These are phyloP conservation scores for Xylaria sp. DNA, from an alignment of 2,329 filamentous ascomycete genomes.

Conservation along the genomic window DNA sequence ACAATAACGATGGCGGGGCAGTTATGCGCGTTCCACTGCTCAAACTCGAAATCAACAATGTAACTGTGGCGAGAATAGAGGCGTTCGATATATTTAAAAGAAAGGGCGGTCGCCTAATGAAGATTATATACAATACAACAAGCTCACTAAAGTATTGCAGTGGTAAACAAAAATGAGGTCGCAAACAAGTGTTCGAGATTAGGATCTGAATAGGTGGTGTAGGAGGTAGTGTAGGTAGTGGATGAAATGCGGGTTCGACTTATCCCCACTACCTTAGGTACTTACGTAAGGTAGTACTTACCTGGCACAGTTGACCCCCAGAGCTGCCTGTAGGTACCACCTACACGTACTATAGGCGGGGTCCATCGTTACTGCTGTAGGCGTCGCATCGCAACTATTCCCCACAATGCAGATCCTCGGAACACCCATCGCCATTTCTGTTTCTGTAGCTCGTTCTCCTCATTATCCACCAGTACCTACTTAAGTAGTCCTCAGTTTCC, in stretches of 20 bases:
- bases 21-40: neutral
- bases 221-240: neutral
- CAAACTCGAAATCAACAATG: neutral
- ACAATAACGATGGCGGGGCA: neutral
- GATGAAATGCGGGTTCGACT: neutral
- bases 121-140: constrained; percentile 5
- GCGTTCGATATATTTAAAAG: too few species aligned
- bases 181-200: neutral
- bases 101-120: neutral
- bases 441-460: too few species aligned
- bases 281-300: too few species aligned
- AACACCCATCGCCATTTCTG: too few species aligned
- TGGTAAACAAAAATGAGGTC: neutral
- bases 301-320: too few species aligned
- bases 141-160: neutral
- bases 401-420: neutral
- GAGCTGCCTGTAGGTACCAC: neutral
- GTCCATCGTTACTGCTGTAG: too few species aligned
- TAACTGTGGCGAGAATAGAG: neutral
- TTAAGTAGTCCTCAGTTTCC: too few species aligned
- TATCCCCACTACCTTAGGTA: too few species aligned
- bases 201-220: neutral
- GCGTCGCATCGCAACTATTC: too few species aligned
- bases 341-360: too few species aligned
- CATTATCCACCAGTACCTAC: neutral